Percentiles rank a stretch among this genome's conserved stretches.
phyloP scores from a whole-genome alignment of 495 filamentous ascomycete species.

The Neurospora sp. region DNA sequence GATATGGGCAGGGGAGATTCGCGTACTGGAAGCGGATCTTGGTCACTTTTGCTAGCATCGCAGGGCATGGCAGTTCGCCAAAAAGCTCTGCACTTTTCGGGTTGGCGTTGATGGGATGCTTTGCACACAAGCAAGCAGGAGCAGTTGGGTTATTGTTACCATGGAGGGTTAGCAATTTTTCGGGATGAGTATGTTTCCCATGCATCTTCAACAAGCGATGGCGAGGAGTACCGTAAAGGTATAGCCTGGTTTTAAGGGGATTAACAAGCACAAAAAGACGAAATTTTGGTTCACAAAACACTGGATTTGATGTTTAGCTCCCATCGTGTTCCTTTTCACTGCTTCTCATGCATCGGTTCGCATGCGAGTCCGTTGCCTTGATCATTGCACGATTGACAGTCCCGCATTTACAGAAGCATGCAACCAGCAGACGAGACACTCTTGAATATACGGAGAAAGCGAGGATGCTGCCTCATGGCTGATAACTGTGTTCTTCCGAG shows the following conservation, averaged over 20 bases:
- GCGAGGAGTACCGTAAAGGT: background rate
- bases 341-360: background rate
- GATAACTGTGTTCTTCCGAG: background rate
- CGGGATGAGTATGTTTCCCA: background rate
- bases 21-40: background rate
- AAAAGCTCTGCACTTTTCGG: background rate
- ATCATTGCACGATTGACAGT: background rate
- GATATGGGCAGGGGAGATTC: background rate
- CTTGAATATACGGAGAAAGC: background rate
- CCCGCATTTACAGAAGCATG: background rate
- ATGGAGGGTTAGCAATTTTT: background rate
- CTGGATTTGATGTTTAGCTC: background rate
- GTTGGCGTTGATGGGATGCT: background rate
- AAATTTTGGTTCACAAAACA: background rate
- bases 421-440: background rate
- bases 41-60: background rate
- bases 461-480: background rate
- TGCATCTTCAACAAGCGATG: background rate
- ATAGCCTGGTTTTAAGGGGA: background rate
- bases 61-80: background rate
- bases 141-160: background rate
- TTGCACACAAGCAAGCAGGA: background rate
- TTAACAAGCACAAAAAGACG: background rate
- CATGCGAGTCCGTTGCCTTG: background rate
- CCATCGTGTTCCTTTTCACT: background rate